Evolutionary conservation across 371 early-diverging fungal genomes (phyloP).

Genomic region (Gilbertella persicaria): DNA sequence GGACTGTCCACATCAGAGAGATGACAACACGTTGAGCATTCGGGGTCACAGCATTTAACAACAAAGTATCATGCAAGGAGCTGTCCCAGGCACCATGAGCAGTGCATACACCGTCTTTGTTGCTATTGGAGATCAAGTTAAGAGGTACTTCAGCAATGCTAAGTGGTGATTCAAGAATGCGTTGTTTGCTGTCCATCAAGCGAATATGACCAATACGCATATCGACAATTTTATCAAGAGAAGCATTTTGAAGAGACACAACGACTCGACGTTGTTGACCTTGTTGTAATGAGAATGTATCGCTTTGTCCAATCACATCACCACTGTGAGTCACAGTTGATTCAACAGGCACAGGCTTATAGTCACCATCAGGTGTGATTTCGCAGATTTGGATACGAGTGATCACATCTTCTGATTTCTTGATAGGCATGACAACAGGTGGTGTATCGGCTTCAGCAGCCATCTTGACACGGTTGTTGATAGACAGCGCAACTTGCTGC

Average conservation of each 20-base stretch:
- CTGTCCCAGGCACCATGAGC: slow-evolving; percentile 81
- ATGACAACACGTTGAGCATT: slow-evolving; percentile 55
- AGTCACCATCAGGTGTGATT: slow-evolving; percentile 64
- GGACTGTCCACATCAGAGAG: slow-evolving; percentile 50
- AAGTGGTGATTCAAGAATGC: slow-evolving; percentile 48
- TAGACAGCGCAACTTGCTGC: slow-evolving; percentile 47
- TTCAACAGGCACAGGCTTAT: slow-evolving; percentile 58
- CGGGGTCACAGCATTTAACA: slow-evolving; percentile 74
- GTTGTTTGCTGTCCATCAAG: slow-evolving; percentile 66
- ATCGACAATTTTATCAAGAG: slow-evolving; percentile 53
- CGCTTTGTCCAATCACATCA: slow-evolving; percentile 6
- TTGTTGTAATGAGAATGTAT: slow-evolving; percentile 67
- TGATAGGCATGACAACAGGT: slow-evolving; percentile 29
- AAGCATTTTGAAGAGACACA: slow-evolving; percentile 59
- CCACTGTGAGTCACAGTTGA: neutral
- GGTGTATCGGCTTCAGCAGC: slow-evolving; percentile 65
- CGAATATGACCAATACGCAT: slow-evolving; percentile 62
- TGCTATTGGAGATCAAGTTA: slow-evolving; percentile 40
- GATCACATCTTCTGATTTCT: slow-evolving; percentile 45
- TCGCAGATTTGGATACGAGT: slow-evolving; percentile 69
- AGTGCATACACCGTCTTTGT: slow-evolving; percentile 41
- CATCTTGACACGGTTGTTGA: neutral
- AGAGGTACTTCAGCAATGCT: slow-evolving; percentile 40
- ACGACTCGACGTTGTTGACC: slow-evolving; percentile 78
- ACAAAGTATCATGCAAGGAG: slow-evolving; percentile 71